Percentiles rank a stretch among this genome's conserved stretches.
These are phyloP conservation scores for Selaginella tamariscina DNA, from an alignment of 75 land plant genomes.

Conservation along the genomic window DNA sequence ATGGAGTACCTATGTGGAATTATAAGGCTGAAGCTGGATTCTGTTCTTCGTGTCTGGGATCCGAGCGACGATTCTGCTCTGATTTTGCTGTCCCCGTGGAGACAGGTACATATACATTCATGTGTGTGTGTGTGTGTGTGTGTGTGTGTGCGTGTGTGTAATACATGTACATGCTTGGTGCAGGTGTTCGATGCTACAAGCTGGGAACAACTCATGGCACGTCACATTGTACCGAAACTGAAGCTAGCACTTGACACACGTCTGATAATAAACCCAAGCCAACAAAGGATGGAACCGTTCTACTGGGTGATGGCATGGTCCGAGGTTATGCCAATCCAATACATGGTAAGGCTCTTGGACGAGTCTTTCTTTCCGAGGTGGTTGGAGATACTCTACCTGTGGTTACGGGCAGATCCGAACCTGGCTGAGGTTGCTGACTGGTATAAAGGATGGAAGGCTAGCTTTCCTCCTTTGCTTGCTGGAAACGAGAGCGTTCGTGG, in stretches of 20 bases:
- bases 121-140: too few species aligned
- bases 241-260: constrained; percentile 47
- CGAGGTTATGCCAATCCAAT: constrained; percentile 63
- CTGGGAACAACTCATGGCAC: constrained; percentile 78
- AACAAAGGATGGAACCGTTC: constrained; percentile 68
- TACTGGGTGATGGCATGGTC: constrained; percentile 87
- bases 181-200: constrained; percentile 80
- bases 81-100: constrained; percentile 83
- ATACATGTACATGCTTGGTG: too few species aligned
- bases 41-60: constrained; percentile 81
- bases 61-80: constrained; percentile 82
- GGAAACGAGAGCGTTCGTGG: constrained; percentile 66
- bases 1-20: constrained; percentile 63
- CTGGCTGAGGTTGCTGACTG: constrained; percentile 74
- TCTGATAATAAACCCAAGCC: constrained; percentile 63
- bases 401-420: constrained; percentile 74
- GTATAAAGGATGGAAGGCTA: constrained; percentile 84
- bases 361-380: constrained; percentile 68
- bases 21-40: constrained; percentile 56
- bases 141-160: too few species aligned
- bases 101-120: too few species aligned
- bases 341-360: constrained; percentile 72
- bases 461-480: constrained; percentile 55
- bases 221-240: constrained; percentile 73
- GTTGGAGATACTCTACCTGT: constrained; percentile 63